A percentile compares a stretch with the other conserved stretches of the same genome.
These are phyloP conservation scores for Tetrastigma voinierianum DNA, from an alignment of 164 flowering plant species.

Conservation along the genomic window DNA sequence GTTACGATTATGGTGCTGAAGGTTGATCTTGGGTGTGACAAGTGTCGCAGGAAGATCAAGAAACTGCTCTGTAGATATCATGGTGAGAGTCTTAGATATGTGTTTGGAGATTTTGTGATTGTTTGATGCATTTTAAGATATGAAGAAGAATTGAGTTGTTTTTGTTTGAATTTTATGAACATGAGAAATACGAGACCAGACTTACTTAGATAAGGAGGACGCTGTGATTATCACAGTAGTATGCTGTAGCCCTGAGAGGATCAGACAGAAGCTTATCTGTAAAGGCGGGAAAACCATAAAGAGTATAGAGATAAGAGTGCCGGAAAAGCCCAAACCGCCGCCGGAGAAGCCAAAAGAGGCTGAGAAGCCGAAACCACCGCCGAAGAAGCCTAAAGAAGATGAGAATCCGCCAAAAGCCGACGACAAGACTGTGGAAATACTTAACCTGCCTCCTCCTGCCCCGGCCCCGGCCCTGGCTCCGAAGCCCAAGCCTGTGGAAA, in stretches of 20 bases:
- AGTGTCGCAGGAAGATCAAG: conserved; percentile 51
- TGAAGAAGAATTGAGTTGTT: not conserved
- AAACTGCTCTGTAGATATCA: conserved; percentile 46
- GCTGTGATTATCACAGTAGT: conserved; percentile 31
- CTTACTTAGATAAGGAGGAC: conserved; percentile 33
- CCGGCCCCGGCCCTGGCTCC: too few relatives aligned
- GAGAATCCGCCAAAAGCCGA: too few relatives aligned
- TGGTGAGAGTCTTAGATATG: conserved; percentile 28
- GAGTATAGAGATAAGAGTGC: conserved; percentile 26
- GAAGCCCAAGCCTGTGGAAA: too few relatives aligned
- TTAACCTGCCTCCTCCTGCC: too few relatives aligned
- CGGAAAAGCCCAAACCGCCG: too few relatives aligned
- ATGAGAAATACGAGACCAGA: conserved; percentile 40
- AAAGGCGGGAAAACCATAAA: conserved; percentile 30
- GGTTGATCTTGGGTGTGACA: conserved; percentile 48
- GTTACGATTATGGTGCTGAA: conserved; percentile 35
- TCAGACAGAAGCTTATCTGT: conserved; percentile 30
- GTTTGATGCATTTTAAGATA: not conserved
- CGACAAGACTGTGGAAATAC: too few relatives aligned
- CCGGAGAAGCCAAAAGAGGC: not conserved
- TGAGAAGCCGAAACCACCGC: not conserved
- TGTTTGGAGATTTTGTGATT: not conserved
- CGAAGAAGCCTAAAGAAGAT: conserved; percentile 17
- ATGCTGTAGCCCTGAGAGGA: conserved; percentile 31
- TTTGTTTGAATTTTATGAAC: not conserved